A percentile compares a stretch with the other conserved stretches of the same genome.
Conservation (phyloP, 2,329 filamentous ascomycete species). For the Verticillium nubilum region DNA sequence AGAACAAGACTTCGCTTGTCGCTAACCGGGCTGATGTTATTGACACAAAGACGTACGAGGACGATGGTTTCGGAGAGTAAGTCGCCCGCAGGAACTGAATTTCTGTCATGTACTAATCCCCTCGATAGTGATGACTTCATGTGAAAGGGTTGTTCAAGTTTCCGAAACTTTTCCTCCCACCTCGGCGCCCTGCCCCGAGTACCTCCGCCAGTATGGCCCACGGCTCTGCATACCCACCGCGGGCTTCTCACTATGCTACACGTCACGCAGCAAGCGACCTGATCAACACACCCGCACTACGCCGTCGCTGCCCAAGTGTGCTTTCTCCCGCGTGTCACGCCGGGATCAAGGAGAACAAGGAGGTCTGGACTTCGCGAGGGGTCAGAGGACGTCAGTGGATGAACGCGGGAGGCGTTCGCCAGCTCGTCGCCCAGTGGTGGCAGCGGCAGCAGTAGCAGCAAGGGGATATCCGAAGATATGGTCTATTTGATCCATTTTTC, state of each 20-base stretch:
- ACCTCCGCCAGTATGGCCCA: constrained; percentile 1
- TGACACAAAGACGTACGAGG: constrained; percentile 76
- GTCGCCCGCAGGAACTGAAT: constrained; percentile 31
- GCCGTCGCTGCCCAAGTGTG: not conserved
- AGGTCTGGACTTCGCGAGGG: not conserved
- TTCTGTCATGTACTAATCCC: not conserved
- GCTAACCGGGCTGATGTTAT: constrained; percentile 54
- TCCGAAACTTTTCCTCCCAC: constrained; percentile 9
- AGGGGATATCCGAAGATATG: not conserved
- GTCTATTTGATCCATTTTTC: not conserved
- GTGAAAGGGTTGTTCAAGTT: constrained; percentile 39
- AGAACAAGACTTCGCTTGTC: constrained; percentile 84
- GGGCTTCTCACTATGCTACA: not conserved
- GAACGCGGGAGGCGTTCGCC: not conserved
- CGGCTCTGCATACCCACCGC: not conserved
- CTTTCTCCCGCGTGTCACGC: not conserved
- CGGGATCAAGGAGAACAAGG: not conserved
- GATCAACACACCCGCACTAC: not conserved
- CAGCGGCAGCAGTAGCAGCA: not conserved
- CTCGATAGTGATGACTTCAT: constrained; percentile 62
- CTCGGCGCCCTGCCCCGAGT: constrained; percentile 3
- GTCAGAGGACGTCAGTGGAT: not conserved
- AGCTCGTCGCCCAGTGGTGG: not conserved
- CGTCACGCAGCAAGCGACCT: not conserved
- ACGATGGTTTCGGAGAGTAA: constrained; percentile 77